Evolutionary conservation across 192 early-diverging fungal species (phyloP).

Genomic region (Radiomyces spectabilis): DNA sequence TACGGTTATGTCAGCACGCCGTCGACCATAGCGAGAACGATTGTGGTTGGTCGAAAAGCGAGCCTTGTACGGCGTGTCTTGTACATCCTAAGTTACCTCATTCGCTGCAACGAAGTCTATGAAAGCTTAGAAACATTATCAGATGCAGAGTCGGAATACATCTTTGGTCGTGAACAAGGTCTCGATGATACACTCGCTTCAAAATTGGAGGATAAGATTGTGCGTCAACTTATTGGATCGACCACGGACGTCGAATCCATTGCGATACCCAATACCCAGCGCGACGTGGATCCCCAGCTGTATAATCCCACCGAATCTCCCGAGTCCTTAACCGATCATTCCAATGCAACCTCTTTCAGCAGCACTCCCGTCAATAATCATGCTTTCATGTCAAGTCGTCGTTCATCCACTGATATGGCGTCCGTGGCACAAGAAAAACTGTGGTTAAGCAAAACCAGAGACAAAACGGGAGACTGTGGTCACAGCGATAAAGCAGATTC

Average conservation of each 20-base stretch:
- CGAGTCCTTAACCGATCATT: background rate
- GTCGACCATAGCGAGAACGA: slow-evolving; percentile 40
- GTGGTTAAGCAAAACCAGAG: no score
- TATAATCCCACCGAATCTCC: background rate
- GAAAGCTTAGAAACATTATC: slow-evolving; percentile 20
- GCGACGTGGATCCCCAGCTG: background rate
- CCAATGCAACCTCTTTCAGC: background rate
- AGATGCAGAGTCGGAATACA: background rate
- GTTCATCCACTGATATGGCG: no score
- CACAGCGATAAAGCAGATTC: no score
- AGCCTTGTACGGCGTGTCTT: slow-evolving; percentile 40
- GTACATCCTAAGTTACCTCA: slow-evolving; percentile 49
- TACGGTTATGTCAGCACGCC: slow-evolving; percentile 44
- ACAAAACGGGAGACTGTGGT: no score
- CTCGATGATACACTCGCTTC: slow-evolving; percentile 4
- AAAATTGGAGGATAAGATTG: slow-evolving; percentile 24
- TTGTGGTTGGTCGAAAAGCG: slow-evolving; percentile 39
- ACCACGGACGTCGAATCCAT: slow-evolving; percentile 7
- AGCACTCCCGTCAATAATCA: no score
- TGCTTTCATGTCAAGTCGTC: no score
- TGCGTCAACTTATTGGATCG: slow-evolving; percentile 18
- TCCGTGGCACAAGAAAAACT: no score
- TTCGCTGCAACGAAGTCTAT: slow-evolving; percentile 52
- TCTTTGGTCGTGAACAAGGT: slow-evolving; percentile 13
- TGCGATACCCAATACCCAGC: slow-evolving; percentile 8